A percentile compares a stretch with the other conserved stretches of the same genome.
phyloP scores from a whole-genome alignment of 306 rosid genomes.

The Ochetophila trinervis region DNA sequence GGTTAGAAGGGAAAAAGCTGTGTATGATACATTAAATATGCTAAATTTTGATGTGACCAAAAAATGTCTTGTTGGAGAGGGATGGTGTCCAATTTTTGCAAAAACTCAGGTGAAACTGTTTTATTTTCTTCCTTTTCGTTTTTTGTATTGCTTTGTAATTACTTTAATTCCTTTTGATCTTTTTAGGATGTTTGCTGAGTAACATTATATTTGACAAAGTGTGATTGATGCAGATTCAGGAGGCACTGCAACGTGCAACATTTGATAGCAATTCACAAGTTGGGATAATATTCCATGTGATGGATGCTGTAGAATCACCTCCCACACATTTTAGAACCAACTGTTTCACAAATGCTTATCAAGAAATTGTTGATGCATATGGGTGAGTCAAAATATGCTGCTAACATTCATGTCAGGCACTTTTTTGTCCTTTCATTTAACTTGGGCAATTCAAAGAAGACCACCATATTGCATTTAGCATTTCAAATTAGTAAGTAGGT shows the following conservation, averaged over 20 bases:
- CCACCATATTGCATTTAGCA: no score
- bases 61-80: slow-evolving; percentile 99
- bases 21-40: slow-evolving; percentile 91
- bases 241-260: slow-evolving; percentile 93
- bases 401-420: background rate
- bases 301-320: slow-evolving; percentile 92
- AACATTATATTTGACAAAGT: background rate
- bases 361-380: slow-evolving; percentile 98
- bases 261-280: slow-evolving; percentile 96
- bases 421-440: background rate
- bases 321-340: slow-evolving; percentile 95
- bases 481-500: no score
- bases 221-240: slow-evolving; percentile 69
- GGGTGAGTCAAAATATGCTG: slow-evolving; percentile 64
- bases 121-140: slow-evolving; percentile 5
- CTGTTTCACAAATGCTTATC: slow-evolving; percentile 83
- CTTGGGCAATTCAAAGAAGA: no score
- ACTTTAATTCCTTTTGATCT: background rate
- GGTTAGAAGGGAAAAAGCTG: slow-evolving; percentile 99
- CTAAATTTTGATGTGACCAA: slow-evolving; percentile 96
- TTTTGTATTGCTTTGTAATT: slow-evolving; percentile 14
- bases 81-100: slow-evolving; percentile 96
- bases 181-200: slow-evolving; percentile 10
- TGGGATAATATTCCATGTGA: slow-evolving; percentile 82
- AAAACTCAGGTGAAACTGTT: slow-evolving; percentile 57